Conservation (phyloP, 352 stramenopile species). For the Globisporangium cylindrosporum region DNA sequence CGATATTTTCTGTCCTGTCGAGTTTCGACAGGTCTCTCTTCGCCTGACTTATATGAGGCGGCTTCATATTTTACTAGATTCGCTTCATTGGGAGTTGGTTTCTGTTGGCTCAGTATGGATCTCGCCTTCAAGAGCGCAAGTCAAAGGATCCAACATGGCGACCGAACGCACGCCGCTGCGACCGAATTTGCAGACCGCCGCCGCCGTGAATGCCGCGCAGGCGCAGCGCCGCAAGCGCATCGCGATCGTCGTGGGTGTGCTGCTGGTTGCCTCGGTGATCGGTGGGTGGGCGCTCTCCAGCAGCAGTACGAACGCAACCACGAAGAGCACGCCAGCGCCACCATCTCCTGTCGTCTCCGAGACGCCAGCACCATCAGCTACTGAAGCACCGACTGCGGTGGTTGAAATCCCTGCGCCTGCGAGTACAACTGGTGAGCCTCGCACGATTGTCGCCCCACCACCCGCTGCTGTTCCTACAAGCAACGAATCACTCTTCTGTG, state of each 20-base stretch:
- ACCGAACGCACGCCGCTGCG: constrained; percentile 10
- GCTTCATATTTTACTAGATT: neutral
- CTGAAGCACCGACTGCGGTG: neutral
- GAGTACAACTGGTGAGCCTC: neutral
- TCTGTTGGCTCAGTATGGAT: neutral
- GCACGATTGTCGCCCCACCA: neutral
- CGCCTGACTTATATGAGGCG: no score
- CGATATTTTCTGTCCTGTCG: no score
- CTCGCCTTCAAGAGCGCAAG: neutral
- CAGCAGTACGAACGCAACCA: neutral
- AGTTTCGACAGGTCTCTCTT: no score
- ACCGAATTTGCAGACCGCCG: constrained; percentile 1
- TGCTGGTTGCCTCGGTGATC: neutral
- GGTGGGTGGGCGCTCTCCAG: neutral
- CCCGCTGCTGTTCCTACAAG: neutral
- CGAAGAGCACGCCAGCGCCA: neutral
- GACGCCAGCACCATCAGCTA: neutral
- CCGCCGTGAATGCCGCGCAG: neutral
- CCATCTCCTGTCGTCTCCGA: neutral
- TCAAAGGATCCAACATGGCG: neutral
- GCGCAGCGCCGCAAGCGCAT: constrained; percentile 7
- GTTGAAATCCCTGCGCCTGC: neutral
- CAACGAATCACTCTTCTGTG: constrained; percentile 19
- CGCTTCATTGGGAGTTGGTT: neutral
- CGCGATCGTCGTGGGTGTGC: neutral